Base-by-base conservation (phyloP, 805 yeast species). In the Wickerhamiella bombiphila region DNA sequence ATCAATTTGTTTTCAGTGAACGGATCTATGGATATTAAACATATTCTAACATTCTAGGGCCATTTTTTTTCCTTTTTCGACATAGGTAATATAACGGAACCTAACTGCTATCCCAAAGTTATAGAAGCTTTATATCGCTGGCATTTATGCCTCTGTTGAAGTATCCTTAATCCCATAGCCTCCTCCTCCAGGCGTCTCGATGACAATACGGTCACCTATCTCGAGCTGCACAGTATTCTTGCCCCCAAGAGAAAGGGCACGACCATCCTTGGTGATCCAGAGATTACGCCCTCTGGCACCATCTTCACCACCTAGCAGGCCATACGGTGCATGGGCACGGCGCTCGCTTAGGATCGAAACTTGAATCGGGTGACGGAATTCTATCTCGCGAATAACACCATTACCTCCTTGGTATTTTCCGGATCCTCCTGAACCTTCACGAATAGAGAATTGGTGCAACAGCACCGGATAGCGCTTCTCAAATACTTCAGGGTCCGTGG, bases 391-490 rank as follows among this genome's bases (percentile, higher is more conserved):
- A 2, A 80, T 54, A 3, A 79, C 86, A 43, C 96, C 96, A 53
- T 81, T 70, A 22, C 96, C 96, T 32, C 96, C 96, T 8, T 47
- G 56, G 54, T 64, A 70, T 47, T 60, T 56, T 11, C 96, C 95
- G 1, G 52, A 49, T 37, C 97, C 96, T 19, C 97, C 96, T 13
- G 94, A 79, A 0, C 71, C 72, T 4, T 52, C 35, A 45, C 95
- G 69, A 16, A 85, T 64, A 0, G 80, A 65, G 49, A 78, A 86
- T 52, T 80, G 77, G 41, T 69, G 72, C 22, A 85, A 57, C 6
- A 85, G 59, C 5, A 81, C 86, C 0, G 96, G 95, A 52, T 85
- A 85, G 37, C 95, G 64, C 55, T 79, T 76, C 56, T 85, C 95
- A 52, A 85, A 76, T 9, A 85, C 69, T 57, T 85, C 96, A 4